These are phyloP conservation scores for Apiotrichum veenhuisii DNA, from an alignment of 1,284 basidiomycete species.

Conservation along the genomic window DNA sequence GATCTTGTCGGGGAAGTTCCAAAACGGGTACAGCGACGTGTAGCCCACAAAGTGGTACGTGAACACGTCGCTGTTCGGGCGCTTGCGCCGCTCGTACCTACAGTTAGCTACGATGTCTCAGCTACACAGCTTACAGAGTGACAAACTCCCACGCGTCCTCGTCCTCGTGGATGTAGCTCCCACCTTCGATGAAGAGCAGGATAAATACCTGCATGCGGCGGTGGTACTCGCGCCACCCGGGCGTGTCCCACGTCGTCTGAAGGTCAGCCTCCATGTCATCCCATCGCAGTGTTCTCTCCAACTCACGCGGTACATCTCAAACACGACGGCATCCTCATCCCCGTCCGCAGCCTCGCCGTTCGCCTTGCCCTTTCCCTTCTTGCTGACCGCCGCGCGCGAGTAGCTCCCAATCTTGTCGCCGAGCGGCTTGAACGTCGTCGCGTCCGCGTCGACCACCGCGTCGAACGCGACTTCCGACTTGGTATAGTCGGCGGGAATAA, in stretches of 20 bases:
- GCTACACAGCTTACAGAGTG: conserved; percentile 61
- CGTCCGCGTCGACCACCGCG: conserved; percentile 67
- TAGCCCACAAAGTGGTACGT: conserved; percentile 91
- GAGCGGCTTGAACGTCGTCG: conserved; percentile 66
- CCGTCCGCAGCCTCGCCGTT: conserved; percentile 50
- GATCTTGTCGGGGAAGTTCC: conserved; percentile 82
- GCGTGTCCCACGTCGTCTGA: conserved; percentile 76
- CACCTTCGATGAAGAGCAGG: conserved; percentile 89
- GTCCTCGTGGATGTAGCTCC: conserved; percentile 83
- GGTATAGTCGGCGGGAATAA: conserved; percentile 74
- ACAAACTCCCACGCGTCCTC: conserved; percentile 87
- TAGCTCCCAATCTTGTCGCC: conserved; percentile 77
- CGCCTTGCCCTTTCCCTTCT: conserved; percentile 56
- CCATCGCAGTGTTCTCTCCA: not conserved
- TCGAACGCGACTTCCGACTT: conserved; percentile 65
- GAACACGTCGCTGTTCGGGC: conserved; percentile 45
- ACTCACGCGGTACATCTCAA: conserved; percentile 80
- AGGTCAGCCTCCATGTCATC: not conserved
- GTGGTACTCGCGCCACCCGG: conserved; percentile 89
- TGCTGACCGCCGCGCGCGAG: conserved; percentile 52
- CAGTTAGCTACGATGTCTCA: conserved; percentile 49
- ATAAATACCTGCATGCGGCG: conserved; percentile 93
- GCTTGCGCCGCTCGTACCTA: conserved; percentile 71
- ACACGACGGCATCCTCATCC: conserved; percentile 62
- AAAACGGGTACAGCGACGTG: conserved; percentile 87